Percentiles rank a stretch among this genome's conserved stretches.
Evolutionary conservation across 139 green algal genomes (phyloP).

Genomic region (Picochlorum costavermella): DNA sequence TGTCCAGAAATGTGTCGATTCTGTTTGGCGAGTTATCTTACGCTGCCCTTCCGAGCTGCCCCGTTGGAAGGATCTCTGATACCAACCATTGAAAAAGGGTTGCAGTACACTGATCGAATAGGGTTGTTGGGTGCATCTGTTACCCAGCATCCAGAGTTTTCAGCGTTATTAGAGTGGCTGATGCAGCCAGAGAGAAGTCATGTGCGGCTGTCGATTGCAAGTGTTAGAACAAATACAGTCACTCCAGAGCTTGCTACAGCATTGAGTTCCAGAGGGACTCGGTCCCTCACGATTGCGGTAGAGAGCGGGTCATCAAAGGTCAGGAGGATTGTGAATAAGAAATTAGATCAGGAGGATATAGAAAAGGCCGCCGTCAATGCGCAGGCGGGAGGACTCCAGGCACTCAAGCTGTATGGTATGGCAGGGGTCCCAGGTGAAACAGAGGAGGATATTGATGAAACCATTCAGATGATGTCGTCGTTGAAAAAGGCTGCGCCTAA

Average conservation of each 20-base stretch:
- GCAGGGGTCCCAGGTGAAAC: conserved; percentile 43
- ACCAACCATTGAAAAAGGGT: conserved; percentile 32
- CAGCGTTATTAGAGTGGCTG: conserved; percentile 32
- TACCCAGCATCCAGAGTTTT: conserved; percentile 49
- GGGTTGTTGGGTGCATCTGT: conserved; percentile 44
- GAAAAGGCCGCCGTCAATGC: conserved; percentile 9
- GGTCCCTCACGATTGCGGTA: conserved; percentile 42
- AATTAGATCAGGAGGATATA: conserved; percentile 36
- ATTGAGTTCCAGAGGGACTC: conserved; percentile 31
- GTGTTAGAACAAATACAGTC: conserved; percentile 41
- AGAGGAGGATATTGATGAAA: conserved; percentile 31
- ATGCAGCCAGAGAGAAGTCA: conserved; percentile 27
- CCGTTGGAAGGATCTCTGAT: conserved; percentile 37
- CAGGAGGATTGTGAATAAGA: conserved; percentile 39
- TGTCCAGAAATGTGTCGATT: conserved; percentile 50
- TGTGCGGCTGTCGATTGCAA: conserved; percentile 35
- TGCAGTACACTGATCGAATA: conserved; percentile 38
- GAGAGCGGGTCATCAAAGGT: conserved; percentile 43
- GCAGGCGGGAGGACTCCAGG: conserved; percentile 36
- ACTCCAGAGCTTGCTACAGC: conserved; percentile 36
- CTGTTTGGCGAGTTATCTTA: conserved; percentile 43
- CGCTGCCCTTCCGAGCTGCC: conserved; percentile 41
- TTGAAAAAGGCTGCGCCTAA: conserved; percentile 15
- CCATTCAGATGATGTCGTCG: conserved; percentile 38
- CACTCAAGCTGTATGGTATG: conserved; percentile 48